Percentiles rank a stretch among this genome's conserved stretches.
Conservation (phyloP, 805 yeast genomes). For the Torulaspora quercuum region DNA sequence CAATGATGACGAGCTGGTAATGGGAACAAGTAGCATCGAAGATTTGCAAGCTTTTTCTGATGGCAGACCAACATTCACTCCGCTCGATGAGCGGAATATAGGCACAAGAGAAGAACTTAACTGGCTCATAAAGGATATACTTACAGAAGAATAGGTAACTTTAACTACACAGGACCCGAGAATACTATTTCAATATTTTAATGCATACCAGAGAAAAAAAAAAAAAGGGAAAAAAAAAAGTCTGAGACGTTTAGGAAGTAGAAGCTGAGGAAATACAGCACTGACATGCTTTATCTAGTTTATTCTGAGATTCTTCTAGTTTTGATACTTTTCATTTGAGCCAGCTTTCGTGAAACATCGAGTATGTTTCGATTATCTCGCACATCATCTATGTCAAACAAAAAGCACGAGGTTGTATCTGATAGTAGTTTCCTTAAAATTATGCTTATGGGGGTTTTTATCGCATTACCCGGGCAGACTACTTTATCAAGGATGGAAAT, state of each 20-base stretch:
- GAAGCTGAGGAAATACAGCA: too few species aligned
- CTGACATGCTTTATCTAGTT: too few species aligned
- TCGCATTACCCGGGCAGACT: slow-evolving; percentile 9
- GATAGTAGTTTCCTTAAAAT: slow-evolving; percentile 31
- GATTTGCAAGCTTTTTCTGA: slow-evolving; percentile 34
- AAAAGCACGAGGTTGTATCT: slow-evolving; percentile 39
- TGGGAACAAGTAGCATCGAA: slow-evolving; percentile 34
- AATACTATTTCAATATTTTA: too few species aligned
- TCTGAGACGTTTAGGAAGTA: too few species aligned
- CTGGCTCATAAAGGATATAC: slow-evolving; percentile 66
- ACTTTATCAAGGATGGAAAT: slow-evolving; percentile 15
- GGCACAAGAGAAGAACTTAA: slow-evolving; percentile 67
- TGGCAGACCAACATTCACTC: slow-evolving; percentile 35
- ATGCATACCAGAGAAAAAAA: too few species aligned
- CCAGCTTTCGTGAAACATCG: slow-evolving; percentile 20
- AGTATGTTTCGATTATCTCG: slow-evolving; percentile 20
- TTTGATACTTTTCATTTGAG: slow-evolving; percentile 18
- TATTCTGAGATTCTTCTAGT: slow-evolving; percentile 5
- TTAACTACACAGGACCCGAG: too few species aligned
- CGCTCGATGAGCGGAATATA: slow-evolving; percentile 40
- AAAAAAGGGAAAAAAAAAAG: too few species aligned
- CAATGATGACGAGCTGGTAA: slow-evolving; percentile 51
- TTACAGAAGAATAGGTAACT: slow-evolving; percentile 41
- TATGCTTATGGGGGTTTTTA: slow-evolving; percentile 26
- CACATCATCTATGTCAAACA: slow-evolving; percentile 31